Evolutionary conservation across 768 basidiomycete species (phyloP).

Genomic region (Saitozyma sp.): DNA sequence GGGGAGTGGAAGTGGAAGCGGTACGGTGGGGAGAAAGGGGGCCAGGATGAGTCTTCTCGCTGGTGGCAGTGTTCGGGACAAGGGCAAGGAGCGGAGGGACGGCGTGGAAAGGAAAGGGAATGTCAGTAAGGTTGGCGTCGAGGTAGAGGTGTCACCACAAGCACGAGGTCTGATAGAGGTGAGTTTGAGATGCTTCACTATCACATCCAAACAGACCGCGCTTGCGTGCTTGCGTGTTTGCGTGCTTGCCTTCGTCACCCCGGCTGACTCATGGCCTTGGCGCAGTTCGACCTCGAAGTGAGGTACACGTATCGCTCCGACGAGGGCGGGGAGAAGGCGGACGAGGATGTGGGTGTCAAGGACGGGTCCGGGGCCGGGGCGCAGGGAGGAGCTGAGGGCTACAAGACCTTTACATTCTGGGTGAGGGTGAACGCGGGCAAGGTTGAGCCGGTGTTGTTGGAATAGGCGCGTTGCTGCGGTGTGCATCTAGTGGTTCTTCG

Average conservation of each 20-base stretch:
- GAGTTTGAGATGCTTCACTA: conserved; percentile 33
- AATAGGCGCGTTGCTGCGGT: too few relatives aligned
- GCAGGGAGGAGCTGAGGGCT: conserved; percentile 28
- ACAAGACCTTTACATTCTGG: conserved; percentile 50
- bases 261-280: background rate
- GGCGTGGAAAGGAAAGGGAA: conserved; percentile 89
- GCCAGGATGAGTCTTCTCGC: conserved; percentile 22
- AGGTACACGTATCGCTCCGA: conserved; percentile 92
- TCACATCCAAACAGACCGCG: too few relatives aligned
- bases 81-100: conserved; percentile 54
- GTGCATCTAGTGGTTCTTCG: too few relatives aligned
- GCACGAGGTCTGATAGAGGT: conserved; percentile 78
- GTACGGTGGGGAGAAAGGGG: conserved; percentile 52
- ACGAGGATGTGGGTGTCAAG: background rate
- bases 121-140: conserved; percentile 81
- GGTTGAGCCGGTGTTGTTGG: background rate
- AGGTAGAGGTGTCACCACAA: conserved; percentile 79
- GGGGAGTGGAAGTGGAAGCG: background rate
- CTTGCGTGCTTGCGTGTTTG: background rate
- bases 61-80: conserved; percentile 14
- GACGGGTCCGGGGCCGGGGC: background rate
- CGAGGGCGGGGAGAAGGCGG: conserved; percentile 55
- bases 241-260: background rate
- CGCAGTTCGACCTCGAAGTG: conserved; percentile 88
- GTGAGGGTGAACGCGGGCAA: conserved; percentile 34